These are phyloP conservation scores for Claviceps capensis DNA, from an alignment of 2,329 filamentous ascomycete genomes.

Conservation along the genomic window DNA sequence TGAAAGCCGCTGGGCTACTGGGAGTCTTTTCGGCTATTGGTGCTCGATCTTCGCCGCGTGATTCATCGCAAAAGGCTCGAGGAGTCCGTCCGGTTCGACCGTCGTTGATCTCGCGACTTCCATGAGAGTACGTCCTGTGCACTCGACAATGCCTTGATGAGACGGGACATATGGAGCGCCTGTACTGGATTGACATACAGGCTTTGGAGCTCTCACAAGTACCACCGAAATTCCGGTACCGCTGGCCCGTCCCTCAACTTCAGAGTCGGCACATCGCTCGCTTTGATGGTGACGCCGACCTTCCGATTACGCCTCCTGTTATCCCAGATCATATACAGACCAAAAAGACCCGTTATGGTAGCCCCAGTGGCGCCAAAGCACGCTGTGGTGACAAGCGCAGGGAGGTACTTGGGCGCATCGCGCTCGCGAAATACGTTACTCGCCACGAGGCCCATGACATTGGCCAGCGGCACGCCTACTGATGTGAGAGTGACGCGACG, in stretches of 20 bases:
- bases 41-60: too few species aligned
- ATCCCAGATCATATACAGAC: conserved; percentile 45
- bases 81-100: too few species aligned
- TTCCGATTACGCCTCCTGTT: conserved; percentile 39
- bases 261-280: conserved; percentile 35
- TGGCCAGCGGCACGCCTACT: conserved; percentile 60
- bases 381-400: conserved; percentile 50
- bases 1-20: too few species aligned
- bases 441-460: conserved; percentile 60
- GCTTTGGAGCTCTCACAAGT: conserved; percentile 10
- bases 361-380: conserved; percentile 49
- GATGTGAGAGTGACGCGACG: conserved; percentile 56
- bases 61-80: too few species aligned
- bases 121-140: too few species aligned
- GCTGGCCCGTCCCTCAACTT: conserved; percentile 33
- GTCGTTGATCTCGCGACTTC: too few species aligned
- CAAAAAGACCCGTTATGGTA: conserved; percentile 38
- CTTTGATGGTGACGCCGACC: conserved; percentile 31
- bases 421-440: conserved; percentile 54
- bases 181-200: too few species aligned
- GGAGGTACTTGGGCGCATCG: conserved; percentile 54
- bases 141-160: too few species aligned
- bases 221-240: conserved; percentile 37
- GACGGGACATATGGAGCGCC: too few species aligned
- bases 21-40: too few species aligned